A percentile compares a stretch with the other conserved stretches of the same genome.
phyloP scores from a whole-genome alignment of 2,329 filamentous ascomycete species.

The Ophiognomonia clavigignenti-juglandacearum region DNA sequence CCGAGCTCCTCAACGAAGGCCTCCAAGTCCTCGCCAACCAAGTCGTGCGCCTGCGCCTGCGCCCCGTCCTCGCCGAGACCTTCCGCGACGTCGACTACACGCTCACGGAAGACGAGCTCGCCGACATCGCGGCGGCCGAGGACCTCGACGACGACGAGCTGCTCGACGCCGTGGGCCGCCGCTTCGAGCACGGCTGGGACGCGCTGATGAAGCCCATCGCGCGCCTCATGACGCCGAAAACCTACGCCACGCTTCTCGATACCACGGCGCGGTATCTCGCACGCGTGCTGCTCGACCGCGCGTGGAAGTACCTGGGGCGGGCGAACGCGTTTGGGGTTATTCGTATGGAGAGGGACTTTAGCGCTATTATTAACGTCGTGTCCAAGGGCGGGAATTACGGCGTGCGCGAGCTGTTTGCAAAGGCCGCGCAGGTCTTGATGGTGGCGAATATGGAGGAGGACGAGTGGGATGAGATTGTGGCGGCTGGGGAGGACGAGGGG shows the following conservation, averaged over 20 bases:
- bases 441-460: conserved; percentile 94
- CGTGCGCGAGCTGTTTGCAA: conserved; percentile 70
- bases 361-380: conserved; percentile 65
- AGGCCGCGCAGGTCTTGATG: conserved; percentile 75
- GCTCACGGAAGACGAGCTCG: conserved; percentile 57
- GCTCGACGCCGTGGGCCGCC: conserved; percentile 66
- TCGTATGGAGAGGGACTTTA: conserved; percentile 78
- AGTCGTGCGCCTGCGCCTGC: conserved; percentile 78
- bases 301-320: conserved; percentile 74
- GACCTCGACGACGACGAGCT: conserved; percentile 48
- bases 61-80: conserved; percentile 78
- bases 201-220: conserved; percentile 78
- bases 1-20: conserved; percentile 78
- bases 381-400: conserved; percentile 70
- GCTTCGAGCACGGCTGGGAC: conserved; percentile 84
- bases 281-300: conserved; percentile 77
- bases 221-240: conserved; percentile 73
- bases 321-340: conserved; percentile 79
- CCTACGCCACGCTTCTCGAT: conserved; percentile 72
- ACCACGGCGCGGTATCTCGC: conserved; percentile 71
- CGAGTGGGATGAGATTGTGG: conserved; percentile 76
- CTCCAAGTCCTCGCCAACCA: conserved; percentile 82
- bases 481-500: conserved; percentile 52
- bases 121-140: conserved; percentile 48
- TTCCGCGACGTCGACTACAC: conserved; percentile 91